These are phyloP conservation scores for Fusarium concolor DNA, from an alignment of 2,329 filamentous ascomycete genomes.

Conservation along the genomic window DNA sequence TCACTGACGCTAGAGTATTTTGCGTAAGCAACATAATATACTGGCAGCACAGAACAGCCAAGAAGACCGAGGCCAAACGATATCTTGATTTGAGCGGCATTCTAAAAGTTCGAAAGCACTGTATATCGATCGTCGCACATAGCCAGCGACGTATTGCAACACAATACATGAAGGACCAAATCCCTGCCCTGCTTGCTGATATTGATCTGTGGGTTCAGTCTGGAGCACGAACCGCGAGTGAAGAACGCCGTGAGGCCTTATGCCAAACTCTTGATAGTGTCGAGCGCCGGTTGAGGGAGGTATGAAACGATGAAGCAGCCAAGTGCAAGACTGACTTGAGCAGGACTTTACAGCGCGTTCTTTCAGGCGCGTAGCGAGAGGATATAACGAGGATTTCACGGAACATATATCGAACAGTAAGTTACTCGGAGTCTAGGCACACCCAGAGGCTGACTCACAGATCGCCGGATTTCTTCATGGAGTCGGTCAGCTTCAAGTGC, in stretches of 20 bases:
- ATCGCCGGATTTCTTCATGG: conserved; percentile 11
- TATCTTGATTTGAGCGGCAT: conserved; percentile 58
- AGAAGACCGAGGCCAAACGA: conserved; percentile 34
- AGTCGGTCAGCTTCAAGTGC: conserved; percentile 44
- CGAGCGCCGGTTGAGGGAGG: conserved; percentile 48
- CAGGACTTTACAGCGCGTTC: conserved; percentile 44
- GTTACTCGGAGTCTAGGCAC: rapidly evolving
- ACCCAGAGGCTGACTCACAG: background rate
- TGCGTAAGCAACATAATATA: conserved; percentile 60
- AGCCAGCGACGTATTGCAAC: conserved; percentile 53
- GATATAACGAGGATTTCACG: conserved; percentile 22
- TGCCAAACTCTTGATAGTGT: conserved; percentile 49
- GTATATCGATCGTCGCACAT: conserved; percentile 58
- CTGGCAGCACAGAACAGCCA: conserved; percentile 50
- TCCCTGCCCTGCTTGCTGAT: conserved; percentile 56
- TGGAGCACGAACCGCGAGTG: conserved; percentile 52
- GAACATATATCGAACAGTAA: conserved; percentile 25
- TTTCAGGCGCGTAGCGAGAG: conserved; percentile 10
- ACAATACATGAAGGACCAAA: conserved; percentile 54
- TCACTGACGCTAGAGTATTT: conserved; percentile 52
- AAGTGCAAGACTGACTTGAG: conserved; percentile 5
- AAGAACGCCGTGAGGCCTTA: conserved; percentile 52
- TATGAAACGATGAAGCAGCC: conserved; percentile 27
- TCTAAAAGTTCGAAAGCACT: conserved; percentile 55
- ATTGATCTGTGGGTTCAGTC: conserved; percentile 59